Evolutionary conservation across 2,329 filamentous ascomycete genomes (phyloP), one percentile per base, ranked within the genome.

Genomic region (Exutisphaerella laricina): DNA sequence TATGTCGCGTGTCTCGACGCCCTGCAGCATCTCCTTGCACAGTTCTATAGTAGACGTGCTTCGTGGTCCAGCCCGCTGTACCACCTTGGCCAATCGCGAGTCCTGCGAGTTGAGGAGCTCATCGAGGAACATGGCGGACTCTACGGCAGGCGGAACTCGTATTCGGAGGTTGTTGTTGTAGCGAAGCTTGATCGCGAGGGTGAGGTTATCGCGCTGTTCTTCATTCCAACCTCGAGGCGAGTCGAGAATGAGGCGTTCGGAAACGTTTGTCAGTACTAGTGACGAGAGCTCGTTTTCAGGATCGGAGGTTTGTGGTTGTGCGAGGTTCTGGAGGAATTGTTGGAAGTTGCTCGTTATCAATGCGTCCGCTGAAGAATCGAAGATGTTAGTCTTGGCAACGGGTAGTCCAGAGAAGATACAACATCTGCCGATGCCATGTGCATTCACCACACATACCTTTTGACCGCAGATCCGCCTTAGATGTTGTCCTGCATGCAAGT

Each of bases 221-320:
- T 88, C 80, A 58, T 85, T 86, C 70, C 94, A 94, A 63, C 84
- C 88, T 18, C 85, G 85, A 21, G 88, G 88, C 39, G 89, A 88
- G 56, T 89, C 82, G 65, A 92, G 82, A 41, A 94, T 81, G 56
- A 94, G 85, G 55, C 87, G 85, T 64, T 95, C 87, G 64, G 96
- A 73, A 45, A 94, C 82, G 46, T 82, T 71, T 36, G 85, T 85
- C 47, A 96, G 75, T 60, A 92, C 88, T 30, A 78, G 69, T 21
- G 82, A 73, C 8, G 72, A 74, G 41, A 89, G 66, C 48, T 85
- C 82, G 51, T 82, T 75, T 56, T 85, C 79, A 29, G 79, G 75
- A 39, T 77, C 74, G 45, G 75, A 75, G 38, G 45, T 42, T 40
- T 55, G 51, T 16, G 61, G 58, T 32, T 51, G 46, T 10, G 81